Conservation (phyloP, 2,329 filamentous ascomycete species). For the Scopulariopsis brevicaulis region DNA sequence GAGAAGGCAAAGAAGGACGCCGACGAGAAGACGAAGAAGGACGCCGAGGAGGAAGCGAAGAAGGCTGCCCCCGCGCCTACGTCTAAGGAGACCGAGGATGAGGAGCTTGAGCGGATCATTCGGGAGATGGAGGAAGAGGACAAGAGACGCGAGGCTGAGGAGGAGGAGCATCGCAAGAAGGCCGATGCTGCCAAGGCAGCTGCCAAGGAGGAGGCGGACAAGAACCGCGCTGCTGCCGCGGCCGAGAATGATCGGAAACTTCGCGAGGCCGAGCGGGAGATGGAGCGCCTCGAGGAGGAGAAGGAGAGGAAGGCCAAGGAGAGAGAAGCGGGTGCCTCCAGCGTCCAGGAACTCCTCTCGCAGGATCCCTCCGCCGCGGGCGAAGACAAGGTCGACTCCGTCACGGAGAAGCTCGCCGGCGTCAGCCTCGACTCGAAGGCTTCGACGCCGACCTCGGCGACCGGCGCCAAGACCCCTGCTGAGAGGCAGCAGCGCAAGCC, state of each 20-base stretch:
- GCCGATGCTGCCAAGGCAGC: slow-evolving; percentile 29
- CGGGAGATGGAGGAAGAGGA: slow-evolving; percentile 50
- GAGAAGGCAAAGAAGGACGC: slow-evolving; percentile 18
- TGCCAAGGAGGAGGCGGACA: slow-evolving; percentile 38
- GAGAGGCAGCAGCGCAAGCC: slow-evolving; percentile 65
- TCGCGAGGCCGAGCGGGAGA: slow-evolving; percentile 60
- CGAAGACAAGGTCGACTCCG: slow-evolving; percentile 18
- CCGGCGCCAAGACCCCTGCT: slow-evolving; percentile 29
- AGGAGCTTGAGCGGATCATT: slow-evolving; percentile 48
- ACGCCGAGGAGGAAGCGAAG: slow-evolving; percentile 17
- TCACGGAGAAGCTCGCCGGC: slow-evolving; percentile 37
- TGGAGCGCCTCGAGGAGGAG: slow-evolving; percentile 63
- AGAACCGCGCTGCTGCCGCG: slow-evolving; percentile 28
- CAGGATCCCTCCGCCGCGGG: background rate
- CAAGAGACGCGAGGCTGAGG: slow-evolving; percentile 30
- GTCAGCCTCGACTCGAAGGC: slow-evolving; percentile 35
- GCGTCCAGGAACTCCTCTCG: slow-evolving; percentile 35
- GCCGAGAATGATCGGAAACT: slow-evolving; percentile 55
- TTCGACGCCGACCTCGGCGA: slow-evolving; percentile 28
- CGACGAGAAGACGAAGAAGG: slow-evolving; percentile 19
- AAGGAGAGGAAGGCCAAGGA: slow-evolving; percentile 49
- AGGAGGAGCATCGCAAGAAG: slow-evolving; percentile 35
- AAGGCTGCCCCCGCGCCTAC: slow-evolving; percentile 16
- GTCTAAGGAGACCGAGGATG: slow-evolving; percentile 23
- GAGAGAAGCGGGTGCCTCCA: slow-evolving; percentile 33